Conservation (phyloP, 2,329 filamentous ascomycete species). For the Daldinia sp. region DNA sequence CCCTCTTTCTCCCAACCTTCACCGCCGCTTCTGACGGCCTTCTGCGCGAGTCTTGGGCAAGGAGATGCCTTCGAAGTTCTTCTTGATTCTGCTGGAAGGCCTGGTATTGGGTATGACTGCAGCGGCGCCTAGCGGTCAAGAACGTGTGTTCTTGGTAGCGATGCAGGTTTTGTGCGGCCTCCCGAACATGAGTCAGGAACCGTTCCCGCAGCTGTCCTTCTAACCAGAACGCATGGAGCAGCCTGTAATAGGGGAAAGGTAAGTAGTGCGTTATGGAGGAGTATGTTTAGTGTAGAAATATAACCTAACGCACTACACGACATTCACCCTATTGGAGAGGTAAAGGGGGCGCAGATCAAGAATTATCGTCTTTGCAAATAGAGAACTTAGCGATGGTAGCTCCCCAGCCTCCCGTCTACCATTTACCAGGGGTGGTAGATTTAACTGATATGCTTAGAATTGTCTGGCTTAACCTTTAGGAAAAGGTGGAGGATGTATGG, state of each 20-base stretch:
- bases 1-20: conserved; percentile 41
- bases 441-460: conserved; percentile 21
- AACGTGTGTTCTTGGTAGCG: conserved; percentile 49
- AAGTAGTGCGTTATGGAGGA: conserved; percentile 8
- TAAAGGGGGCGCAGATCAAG: conserved; percentile 6
- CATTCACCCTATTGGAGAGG: conserved; percentile 17
- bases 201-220: conserved; percentile 41
- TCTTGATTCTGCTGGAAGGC: conserved; percentile 40
- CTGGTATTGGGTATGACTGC: conserved; percentile 51
- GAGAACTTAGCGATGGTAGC: conserved; percentile 7
- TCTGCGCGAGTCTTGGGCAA: conserved; percentile 41
- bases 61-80: conserved; percentile 46
- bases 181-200: conserved; percentile 51
- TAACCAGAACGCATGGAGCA: conserved; percentile 36
- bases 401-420: conserved; percentile 7
- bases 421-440: conserved; percentile 1
- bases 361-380: conserved; percentile 10
- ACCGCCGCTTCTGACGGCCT: conserved; percentile 48
- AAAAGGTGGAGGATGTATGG: conserved; percentile 34
- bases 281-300: conserved; percentile 21
- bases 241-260: conserved; percentile 19
- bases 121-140: conserved; percentile 50
- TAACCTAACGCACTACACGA: conserved; percentile 8
- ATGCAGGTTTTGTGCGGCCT: conserved; percentile 51
- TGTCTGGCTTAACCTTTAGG: conserved; percentile 2